Base-by-base conservation (phyloP, 495 filamentous ascomycete species). In the Rusavskia elegans region DNA sequence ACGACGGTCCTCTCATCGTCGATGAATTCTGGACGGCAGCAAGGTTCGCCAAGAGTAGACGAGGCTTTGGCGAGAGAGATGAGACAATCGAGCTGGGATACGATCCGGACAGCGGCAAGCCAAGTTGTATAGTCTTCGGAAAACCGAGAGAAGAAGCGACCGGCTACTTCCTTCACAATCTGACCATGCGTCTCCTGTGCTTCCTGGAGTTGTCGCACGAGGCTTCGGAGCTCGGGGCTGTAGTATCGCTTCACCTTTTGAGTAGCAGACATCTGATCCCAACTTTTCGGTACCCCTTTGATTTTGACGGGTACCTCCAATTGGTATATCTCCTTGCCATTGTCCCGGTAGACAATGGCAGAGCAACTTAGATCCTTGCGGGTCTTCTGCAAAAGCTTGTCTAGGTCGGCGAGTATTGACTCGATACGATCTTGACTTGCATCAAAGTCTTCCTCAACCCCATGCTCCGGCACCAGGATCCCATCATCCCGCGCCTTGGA, bases 261-360 rank as follows among this genome's bases (percentile, higher is more conserved):
- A 0, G 93, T 95, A 10, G 87, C 84, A 17, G 89, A 96, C 89
- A 95, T 96, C 65, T 96, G 92, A 59, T 86, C 80, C 93, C 93
- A 99, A 56, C 68, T 70, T 58, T 84, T 82, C 0, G 93, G 92
- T 7, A 99, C 76, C 29, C 69, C 70, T 63, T 89, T 94, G 62
- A 89, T 74, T 41, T 87, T 83, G 57, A 84, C 79, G 0, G 93
- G 93, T 0, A 86, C 84, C 64, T 99, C 93, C 3, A 99, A 77
- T 64, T 96, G 88, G 63, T 95, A 99, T 46, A 96, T 85, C 61
- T 99, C 93, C 65, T 97, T 99, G 25, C 93, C 93, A 35, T 88
- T 85, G 62, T 97, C 86, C 27, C 80, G 80, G 68, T 84, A 99
- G 54, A 77, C 80, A 57, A 97, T 82, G 2, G 85, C 80, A 35